Conservation (phyloP, 192 early-diverging fungal species). For the Geranomyces michiganensis region DNA sequence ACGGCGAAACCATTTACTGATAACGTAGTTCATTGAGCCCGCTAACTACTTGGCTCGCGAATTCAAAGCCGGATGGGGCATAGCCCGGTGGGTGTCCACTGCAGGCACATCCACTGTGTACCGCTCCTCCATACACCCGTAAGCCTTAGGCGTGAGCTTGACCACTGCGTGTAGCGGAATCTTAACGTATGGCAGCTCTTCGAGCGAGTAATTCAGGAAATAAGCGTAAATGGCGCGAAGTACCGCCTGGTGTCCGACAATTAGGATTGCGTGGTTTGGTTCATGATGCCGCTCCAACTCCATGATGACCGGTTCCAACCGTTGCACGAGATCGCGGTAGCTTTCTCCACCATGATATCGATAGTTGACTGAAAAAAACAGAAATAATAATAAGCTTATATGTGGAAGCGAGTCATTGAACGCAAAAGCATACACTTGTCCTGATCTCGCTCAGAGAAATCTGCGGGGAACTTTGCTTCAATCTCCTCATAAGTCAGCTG, state of each 20-base stretch:
- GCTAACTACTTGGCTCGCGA: neutral
- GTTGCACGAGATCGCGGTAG: constrained; percentile 94
- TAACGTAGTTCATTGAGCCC: too few species aligned
- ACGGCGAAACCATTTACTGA: too few species aligned
- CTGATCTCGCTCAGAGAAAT: constrained; percentile 90
- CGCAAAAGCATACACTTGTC: constrained; percentile 82
- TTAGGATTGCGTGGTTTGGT: constrained; percentile 82
- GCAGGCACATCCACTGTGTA: constrained; percentile 93
- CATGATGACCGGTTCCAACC: constrained; percentile 98
- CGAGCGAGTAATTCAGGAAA: constrained; percentile 90
- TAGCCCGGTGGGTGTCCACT: constrained; percentile 83
- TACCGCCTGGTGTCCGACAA: constrained; percentile 97
- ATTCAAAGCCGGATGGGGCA: constrained; percentile 12
- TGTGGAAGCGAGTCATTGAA: neutral
- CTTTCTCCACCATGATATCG: constrained; percentile 68
- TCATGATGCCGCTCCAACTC: constrained; percentile 92
- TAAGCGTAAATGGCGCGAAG: constrained; percentile 97
- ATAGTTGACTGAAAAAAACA: constrained; percentile 43
- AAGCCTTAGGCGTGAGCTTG: constrained; percentile 95
- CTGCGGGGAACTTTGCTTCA: constrained; percentile 88
- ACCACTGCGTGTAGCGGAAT: constrained; percentile 98
- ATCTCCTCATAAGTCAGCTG: constrained; percentile 99
- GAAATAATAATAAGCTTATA: neutral
- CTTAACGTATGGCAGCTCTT: constrained; percentile 97
- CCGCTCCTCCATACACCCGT: constrained; percentile 90